A percentile compares a stretch with the other conserved stretches of the same genome.
Conservation (phyloP, 805 yeast species). For the Saturnispora serradocipensis region DNA sequence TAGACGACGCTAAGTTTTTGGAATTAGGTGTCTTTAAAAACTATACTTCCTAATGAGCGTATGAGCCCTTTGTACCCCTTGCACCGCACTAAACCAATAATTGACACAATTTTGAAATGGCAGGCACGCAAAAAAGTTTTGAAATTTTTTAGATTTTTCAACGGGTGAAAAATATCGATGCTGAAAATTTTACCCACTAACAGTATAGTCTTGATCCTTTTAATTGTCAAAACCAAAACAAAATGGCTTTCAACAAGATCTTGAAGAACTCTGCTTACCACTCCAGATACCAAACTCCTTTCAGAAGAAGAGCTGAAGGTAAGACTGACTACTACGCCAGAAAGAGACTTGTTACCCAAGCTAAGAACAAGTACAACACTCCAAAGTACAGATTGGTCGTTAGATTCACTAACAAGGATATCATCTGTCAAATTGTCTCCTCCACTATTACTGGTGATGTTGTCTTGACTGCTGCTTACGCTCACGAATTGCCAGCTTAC, state of each 20-base stretch:
- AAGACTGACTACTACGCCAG: conserved; percentile 99
- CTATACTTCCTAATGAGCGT: conserved; percentile 10
- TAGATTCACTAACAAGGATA: conserved; percentile 99
- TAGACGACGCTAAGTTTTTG: conserved; percentile 17
- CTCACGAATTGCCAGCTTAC: conserved; percentile 97
- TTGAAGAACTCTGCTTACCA: conserved; percentile 72
- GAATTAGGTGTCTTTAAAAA: conserved; percentile 25
- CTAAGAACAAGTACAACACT: conserved; percentile 99
- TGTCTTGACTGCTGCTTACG: conserved; percentile 95
- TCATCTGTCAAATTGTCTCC: conserved; percentile 94
- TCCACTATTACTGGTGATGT: conserved; percentile 96
- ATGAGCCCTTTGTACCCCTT: neutral
- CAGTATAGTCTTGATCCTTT: neutral
- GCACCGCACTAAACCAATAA: neutral
- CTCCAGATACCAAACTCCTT: conserved; percentile 99
- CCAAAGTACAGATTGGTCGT: conserved; percentile 99
- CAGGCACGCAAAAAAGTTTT: conserved; percentile 4
- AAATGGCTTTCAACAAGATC: conserved; percentile 10
- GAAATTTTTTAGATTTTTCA: neutral
- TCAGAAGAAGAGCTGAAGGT: conserved; percentile 99
- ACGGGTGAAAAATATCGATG: neutral
- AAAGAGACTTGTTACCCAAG: conserved; percentile 98
- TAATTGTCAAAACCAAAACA: conserved; percentile 6
- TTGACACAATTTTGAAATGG: conserved; percentile 1
- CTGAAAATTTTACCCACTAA: neutral